Conservation (phyloP, 1,139 yeast genomes). For the Hyphopichia fennica region DNA sequence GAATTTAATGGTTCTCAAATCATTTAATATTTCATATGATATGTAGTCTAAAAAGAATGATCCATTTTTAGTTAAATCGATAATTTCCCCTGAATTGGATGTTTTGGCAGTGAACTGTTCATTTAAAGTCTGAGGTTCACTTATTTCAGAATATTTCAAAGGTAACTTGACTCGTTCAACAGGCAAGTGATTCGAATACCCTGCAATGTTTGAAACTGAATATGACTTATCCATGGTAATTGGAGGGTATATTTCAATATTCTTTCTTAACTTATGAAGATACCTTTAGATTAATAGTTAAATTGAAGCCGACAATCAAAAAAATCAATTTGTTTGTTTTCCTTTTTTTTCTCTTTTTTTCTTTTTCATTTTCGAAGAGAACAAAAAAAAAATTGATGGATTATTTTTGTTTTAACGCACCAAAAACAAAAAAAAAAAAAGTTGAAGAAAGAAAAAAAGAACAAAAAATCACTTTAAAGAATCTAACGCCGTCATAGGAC, state of each 20-base stretch:
- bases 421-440: background rate
- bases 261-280: no score
- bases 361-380: no score
- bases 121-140: slow-evolving; percentile 9
- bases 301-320: no score
- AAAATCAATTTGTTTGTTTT: background rate
- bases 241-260: no score
- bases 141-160: slow-evolving; percentile 25
- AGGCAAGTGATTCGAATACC: slow-evolving; percentile 24
- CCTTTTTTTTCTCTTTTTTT: background rate
- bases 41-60: slow-evolving; percentile 23
- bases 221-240: slow-evolving; percentile 19
- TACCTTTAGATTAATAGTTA: no score
- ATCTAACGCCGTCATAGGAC: no score
- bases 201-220: slow-evolving; percentile 23
- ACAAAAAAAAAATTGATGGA: background rate
- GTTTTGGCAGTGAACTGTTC: slow-evolving; percentile 23
- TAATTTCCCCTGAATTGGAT: slow-evolving; percentile 24
- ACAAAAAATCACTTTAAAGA: no score
- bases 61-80: slow-evolving; percentile 15
- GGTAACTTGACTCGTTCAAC: slow-evolving; percentile 27
- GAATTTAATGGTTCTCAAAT: slow-evolving; percentile 28
- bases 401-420: background rate
- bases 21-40: slow-evolving; percentile 29
- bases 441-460: no score